phyloP scores from a whole-genome alignment of 2,329 filamentous ascomycete species.

The Amauroascus niger region DNA sequence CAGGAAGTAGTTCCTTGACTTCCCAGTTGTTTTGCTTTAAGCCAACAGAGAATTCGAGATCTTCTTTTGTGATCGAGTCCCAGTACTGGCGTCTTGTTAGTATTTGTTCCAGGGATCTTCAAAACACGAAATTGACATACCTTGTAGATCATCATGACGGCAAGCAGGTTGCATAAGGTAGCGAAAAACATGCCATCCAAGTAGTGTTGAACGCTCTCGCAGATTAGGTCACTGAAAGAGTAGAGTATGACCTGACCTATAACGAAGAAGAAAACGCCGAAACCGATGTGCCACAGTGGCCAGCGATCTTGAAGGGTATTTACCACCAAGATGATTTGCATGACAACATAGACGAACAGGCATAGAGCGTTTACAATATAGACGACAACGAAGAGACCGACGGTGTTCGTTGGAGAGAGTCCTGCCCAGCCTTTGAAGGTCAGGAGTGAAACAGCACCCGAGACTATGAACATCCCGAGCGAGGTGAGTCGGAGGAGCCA shows the following conservation, averaged over 20 bases:
- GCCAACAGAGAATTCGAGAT: constrained; percentile 95
- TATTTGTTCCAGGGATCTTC: neutral
- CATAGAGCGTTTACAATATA: constrained; percentile 86
- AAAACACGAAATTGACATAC: constrained; percentile 37
- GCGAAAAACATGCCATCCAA: constrained; percentile 90
- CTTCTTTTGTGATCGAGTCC: constrained; percentile 97
- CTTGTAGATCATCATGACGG: constrained; percentile 99
- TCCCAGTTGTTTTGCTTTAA: constrained; percentile 97
- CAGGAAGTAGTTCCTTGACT: constrained; percentile 78
- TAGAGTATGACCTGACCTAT: constrained; percentile 89
- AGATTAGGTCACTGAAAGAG: constrained; percentile 76
- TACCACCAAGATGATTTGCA: constrained; percentile 80
- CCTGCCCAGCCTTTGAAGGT: constrained; percentile 92
- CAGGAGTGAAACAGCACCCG: constrained; percentile 75
- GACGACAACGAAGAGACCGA: constrained; percentile 81
- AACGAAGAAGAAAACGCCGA: constrained; percentile 85
- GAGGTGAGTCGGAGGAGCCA: constrained; percentile 82
- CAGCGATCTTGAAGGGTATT: constrained; percentile 90
- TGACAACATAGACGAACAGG: constrained; percentile 71
- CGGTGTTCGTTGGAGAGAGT: constrained; percentile 70
- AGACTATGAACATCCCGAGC: constrained; percentile 70
- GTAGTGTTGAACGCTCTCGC: constrained; percentile 77
- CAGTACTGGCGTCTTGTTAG: constrained; percentile 62
- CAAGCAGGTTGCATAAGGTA: constrained; percentile 83
- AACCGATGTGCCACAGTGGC: constrained; percentile 84